A percentile compares a stretch with the other conserved stretches of the same genome.
These are phyloP conservation scores for Acorus gramineus DNA, from an alignment of 106 monocot species.

Conservation along the genomic window DNA sequence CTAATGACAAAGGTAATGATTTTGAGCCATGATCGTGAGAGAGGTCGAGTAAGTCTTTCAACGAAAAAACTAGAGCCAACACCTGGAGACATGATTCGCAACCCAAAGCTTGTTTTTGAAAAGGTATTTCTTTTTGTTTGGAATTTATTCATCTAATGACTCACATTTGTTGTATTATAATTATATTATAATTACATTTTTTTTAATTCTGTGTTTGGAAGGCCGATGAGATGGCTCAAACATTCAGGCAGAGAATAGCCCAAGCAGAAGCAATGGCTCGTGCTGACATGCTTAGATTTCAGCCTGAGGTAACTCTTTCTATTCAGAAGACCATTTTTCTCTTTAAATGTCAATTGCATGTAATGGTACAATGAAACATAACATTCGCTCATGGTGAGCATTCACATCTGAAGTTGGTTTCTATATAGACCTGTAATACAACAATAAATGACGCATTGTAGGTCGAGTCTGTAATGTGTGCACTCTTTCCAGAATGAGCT, in stretches of 20 bases:
- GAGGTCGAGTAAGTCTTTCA: constrained; percentile 78
- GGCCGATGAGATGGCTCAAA: constrained; percentile 99
- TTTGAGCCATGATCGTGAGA: constrained; percentile 88
- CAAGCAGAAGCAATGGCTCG: constrained; percentile 99
- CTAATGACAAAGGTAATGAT: constrained; percentile 68
- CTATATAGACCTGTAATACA: too few species aligned
- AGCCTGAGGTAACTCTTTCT: constrained; percentile 67
- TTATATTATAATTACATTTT: background rate
- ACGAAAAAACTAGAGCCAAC: constrained; percentile 97
- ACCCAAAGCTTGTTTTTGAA: constrained; percentile 95
- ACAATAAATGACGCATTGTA: too few species aligned
- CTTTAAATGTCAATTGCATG: too few species aligned
- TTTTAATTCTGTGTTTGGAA: constrained; percentile 5
- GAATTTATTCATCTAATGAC: too few species aligned
- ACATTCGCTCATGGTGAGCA: too few species aligned
- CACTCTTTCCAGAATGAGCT: too few species aligned
- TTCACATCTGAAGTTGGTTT: too few species aligned
- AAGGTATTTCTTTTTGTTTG: constrained; percentile 36
- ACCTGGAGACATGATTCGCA: constrained; percentile 95
- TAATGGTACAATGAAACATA: too few species aligned
- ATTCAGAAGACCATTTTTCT: too few species aligned
- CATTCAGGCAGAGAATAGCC: constrained; percentile 92
- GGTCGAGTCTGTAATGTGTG: too few species aligned
- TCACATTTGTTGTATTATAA: too few species aligned
- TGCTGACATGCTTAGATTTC: constrained; percentile 96